These are phyloP conservation scores for Apiospora hydei DNA, from an alignment of 2,329 filamentous ascomycete species.

Conservation along the genomic window DNA sequence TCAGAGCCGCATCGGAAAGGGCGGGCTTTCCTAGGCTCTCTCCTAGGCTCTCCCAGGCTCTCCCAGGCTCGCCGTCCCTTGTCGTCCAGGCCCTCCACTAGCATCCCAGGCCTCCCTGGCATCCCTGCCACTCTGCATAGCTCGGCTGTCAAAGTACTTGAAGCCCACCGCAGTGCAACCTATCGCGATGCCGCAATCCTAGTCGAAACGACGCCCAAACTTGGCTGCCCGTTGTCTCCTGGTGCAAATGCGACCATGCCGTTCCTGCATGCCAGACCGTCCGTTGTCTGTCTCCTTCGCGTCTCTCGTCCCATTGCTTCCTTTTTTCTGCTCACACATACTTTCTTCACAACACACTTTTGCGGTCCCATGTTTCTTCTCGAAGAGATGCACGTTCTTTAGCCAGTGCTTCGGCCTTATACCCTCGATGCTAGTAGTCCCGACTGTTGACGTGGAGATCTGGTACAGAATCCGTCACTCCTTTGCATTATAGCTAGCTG, in stretches of 20 bases:
- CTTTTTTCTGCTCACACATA: background rate
- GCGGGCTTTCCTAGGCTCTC: background rate
- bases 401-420: constrained; percentile 6
- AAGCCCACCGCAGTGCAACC: constrained; percentile 31
- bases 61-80: background rate
- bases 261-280: constrained; percentile 3
- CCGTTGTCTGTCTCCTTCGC: constrained; percentile 3
- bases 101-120: background rate
- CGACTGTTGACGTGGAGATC: constrained; percentile 19
- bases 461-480: background rate
- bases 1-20: constrained; percentile 27
- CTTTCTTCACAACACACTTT: constrained; percentile 1
- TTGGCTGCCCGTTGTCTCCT: constrained; percentile 8
- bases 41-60: too few species aligned
- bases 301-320: constrained; percentile 21
- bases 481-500: constrained; percentile 26
- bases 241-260: constrained; percentile 12
- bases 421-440: constrained; percentile 18
- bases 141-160: constrained; percentile 22
- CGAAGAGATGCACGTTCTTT: constrained; percentile 18
- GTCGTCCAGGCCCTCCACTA: background rate
- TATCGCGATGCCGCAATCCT: constrained; percentile 25
- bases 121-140: constrained; percentile 5
- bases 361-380: constrained; percentile 22
- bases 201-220: constrained; percentile 30